Percentiles rank a stretch among this genome's conserved stretches.
These are phyloP conservation scores for Verticillium tricorpus DNA, from an alignment of 2,329 filamentous ascomycete genomes.

Conservation along the genomic window DNA sequence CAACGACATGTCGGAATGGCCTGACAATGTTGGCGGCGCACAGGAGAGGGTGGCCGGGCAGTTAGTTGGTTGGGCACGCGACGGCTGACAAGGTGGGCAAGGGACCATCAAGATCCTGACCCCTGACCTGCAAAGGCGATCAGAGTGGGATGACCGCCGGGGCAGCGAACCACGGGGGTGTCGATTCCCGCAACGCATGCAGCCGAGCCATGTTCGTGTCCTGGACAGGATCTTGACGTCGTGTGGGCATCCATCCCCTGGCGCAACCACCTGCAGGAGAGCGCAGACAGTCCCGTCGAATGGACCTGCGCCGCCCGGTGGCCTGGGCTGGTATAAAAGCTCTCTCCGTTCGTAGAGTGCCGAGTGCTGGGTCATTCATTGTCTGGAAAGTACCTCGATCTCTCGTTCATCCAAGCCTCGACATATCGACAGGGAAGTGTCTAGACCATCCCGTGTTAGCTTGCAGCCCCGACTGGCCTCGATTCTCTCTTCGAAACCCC, in stretches of 20 bases:
- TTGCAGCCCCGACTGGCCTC: not conserved
- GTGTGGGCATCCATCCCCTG: not conserved
- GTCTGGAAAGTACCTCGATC: not conserved
- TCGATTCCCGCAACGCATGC: not conserved
- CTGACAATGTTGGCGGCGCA: not conserved
- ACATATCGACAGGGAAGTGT: not conserved
- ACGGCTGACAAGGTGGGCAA: not conserved
- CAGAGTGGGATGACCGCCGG: not conserved
- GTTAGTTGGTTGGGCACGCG: not conserved
- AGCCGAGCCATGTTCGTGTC: not conserved
- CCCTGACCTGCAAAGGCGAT: not conserved
- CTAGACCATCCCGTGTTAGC: not conserved
- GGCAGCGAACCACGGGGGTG: not conserved
- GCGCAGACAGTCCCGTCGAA: not conserved
- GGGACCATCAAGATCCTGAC: not conserved
- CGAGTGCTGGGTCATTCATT: not conserved
- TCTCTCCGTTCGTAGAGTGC: not conserved
- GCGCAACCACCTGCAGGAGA: not conserved
- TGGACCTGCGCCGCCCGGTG: not conserved
- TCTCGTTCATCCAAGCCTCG: not conserved
- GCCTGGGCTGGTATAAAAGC: not conserved
- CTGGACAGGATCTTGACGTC: not conserved
- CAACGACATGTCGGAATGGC: not conserved
- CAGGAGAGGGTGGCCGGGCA: not conserved
- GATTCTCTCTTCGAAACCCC: not conserved